Conservation (phyloP, 108 stramenopile species). For the Skeletonema menzelii region DNA sequence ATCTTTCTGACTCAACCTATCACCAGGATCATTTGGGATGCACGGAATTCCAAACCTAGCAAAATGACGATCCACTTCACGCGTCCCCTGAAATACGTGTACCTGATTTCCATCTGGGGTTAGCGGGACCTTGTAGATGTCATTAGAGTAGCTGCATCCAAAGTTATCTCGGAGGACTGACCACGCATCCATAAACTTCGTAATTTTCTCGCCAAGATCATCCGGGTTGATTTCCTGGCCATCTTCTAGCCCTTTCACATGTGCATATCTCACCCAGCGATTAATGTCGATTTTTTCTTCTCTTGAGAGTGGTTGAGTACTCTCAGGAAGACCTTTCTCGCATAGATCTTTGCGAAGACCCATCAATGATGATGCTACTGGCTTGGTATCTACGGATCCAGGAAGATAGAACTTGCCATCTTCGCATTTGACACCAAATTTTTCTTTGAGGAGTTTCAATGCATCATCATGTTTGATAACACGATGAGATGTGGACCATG, state of each 20-base stretch:
- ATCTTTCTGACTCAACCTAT: neutral
- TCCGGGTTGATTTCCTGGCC: neutral
- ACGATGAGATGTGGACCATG: neutral
- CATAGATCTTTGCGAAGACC: neutral
- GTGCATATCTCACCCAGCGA: neutral
- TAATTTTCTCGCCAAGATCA: neutral
- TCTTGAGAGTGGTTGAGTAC: neutral
- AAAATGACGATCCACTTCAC: neutral
- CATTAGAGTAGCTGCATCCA: neutral
- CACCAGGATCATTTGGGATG: neutral
- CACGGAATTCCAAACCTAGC: neutral
- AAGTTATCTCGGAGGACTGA: neutral
- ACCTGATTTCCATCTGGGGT: neutral
- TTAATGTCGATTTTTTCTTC: neutral
- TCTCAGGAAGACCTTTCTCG: neutral
- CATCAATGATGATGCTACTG: conserved; percentile 1
- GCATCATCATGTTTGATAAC: neutral
- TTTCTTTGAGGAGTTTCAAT: neutral
- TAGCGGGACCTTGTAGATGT: neutral
- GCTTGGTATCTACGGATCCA: neutral
- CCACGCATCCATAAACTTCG: neutral
- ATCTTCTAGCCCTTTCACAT: neutral
- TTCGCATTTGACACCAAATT: neutral
- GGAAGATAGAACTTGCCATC: neutral
- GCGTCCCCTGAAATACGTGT: neutral